Base-by-base conservation (phyloP, 1,284 basidiomycete genomes). In the Xanthoconium separans region DNA sequence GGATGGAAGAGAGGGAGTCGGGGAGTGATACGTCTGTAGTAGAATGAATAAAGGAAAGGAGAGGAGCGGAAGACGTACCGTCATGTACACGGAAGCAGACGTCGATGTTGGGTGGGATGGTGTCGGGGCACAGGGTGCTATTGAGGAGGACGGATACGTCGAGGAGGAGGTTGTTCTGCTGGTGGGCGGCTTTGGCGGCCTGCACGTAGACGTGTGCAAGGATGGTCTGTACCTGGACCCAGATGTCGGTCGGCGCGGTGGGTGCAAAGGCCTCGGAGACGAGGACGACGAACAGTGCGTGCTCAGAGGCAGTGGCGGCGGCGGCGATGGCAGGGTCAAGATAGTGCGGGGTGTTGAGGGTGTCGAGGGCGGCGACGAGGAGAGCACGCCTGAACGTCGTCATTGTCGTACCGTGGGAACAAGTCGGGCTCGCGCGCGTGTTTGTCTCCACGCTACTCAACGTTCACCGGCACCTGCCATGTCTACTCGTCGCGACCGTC, bases 181-280 rank as follows among this genome's bases (percentile, higher is more conserved):
- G 79, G 66, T 87, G 82, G n/a, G 87, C 84, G 39, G 82, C 77
- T 58, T 78, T 83, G 22, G 85, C 84, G 16, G 88, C 85, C 62
- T 87, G 85, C 9, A 89, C 85, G 64, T 91, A 91, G 46, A 85
- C 80, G 65, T 81, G 87, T 0, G 88, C 87, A 57, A 91, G 74
- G 33, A 90, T 73, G 10, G 77, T 71, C 70, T 90, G 87, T 2
- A 90, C 77, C 27, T 77, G 76, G 55, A 81, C 72, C 80, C 83
- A 91, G 41, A 67, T 68, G 16, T 68, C 70, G n/a, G 80, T 62
- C 8, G 70, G 72, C 36, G 70, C 68, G 20, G 31, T 43, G 40
- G 51, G 53, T 22, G 54, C 77, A 66, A 89, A 86, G 51, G 78
- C 69, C 6, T 78, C 74, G 15, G 84, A 84, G 64, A 85, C 75